A percentile compares a stretch with the other conserved stretches of the same genome.
phyloP scores from a whole-genome alignment of 1,139 yeast genomes.

The Sugiyamaella pinicola region DNA sequence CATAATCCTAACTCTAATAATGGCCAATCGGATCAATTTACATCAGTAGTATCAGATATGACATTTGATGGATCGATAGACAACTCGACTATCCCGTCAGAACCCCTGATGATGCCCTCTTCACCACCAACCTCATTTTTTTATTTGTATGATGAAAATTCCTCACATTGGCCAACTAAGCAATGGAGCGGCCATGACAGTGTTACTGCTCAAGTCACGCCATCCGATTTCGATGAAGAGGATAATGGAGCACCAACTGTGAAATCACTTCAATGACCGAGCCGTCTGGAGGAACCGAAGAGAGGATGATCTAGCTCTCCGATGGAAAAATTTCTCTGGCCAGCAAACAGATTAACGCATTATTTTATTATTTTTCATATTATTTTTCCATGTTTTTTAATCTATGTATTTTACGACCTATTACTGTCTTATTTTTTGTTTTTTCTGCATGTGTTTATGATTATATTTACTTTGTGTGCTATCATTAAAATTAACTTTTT shows the following conservation, averaged over 20 bases:
- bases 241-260: slow-evolving; percentile 5
- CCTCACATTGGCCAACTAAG: slow-evolving; percentile 18
- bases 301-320: too few relatives aligned
- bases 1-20: slow-evolving; percentile 13
- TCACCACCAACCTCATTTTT: slow-evolving; percentile 31
- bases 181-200: slow-evolving; percentile 16
- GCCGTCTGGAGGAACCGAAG: too few relatives aligned
- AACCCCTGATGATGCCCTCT: slow-evolving; percentile 29
- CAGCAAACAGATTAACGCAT: too few relatives aligned
- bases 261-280: slow-evolving; percentile 8
- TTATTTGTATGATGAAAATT: slow-evolving; percentile 28
- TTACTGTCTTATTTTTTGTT: too few relatives aligned
- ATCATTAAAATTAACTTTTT: not conserved
- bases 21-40: slow-evolving; percentile 19
- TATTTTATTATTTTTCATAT: slow-evolving; percentile 8
- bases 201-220: slow-evolving; percentile 10
- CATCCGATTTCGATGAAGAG: slow-evolving; percentile 15
- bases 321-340: too few relatives aligned
- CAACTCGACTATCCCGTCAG: slow-evolving; percentile 21
- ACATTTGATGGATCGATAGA: slow-evolving; percentile 22
- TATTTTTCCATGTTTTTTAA: not conserved
- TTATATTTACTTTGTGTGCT: slow-evolving; percentile 1
- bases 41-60: slow-evolving; percentile 22
- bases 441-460: slow-evolving; percentile 11
- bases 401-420: slow-evolving; percentile 10